These are phyloP conservation scores for Microglena sp. DNA, from an alignment of 139 green algal genomes.

Conservation along the genomic window DNA sequence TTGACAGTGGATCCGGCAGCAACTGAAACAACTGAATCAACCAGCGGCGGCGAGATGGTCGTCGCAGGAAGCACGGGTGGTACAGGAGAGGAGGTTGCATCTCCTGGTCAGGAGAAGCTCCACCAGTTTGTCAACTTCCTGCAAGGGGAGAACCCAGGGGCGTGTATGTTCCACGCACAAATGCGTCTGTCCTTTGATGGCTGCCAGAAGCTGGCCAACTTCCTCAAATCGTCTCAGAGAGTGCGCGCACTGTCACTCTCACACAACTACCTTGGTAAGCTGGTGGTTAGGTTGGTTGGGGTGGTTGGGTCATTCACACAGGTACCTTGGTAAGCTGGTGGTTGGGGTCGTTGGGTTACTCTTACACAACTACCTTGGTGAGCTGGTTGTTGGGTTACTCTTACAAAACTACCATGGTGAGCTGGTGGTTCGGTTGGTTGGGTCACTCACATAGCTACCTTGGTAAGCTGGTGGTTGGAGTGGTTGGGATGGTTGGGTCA, in stretches of 20 bases:
- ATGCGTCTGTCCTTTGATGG: conserved; percentile 42
- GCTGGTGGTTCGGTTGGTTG: background rate
- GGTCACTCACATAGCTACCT: conserved; percentile 41
- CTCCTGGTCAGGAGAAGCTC: conserved; percentile 19
- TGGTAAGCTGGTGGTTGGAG: conserved; percentile 12
- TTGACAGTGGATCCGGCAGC: too few relatives aligned
- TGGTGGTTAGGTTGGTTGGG: too few relatives aligned
- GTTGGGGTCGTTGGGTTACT: background rate
- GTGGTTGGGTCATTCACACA: too few relatives aligned
- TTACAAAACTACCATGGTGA: too few relatives aligned
- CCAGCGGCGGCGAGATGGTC: too few relatives aligned
- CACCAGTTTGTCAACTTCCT: conserved; percentile 37
- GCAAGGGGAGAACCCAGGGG: conserved; percentile 20
- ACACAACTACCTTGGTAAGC: conserved; percentile 36
- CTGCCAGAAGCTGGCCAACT: conserved; percentile 33
- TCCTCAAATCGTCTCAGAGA: conserved; percentile 18
- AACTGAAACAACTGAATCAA: too few relatives aligned
- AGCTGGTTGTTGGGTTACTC: too few relatives aligned
- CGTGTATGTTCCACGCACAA: conserved; percentile 42
- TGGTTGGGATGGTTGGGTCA: too few relatives aligned
- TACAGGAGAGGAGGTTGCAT: too few relatives aligned
- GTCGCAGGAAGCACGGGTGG: too few relatives aligned
- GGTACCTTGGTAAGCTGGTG: background rate
- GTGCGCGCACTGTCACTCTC: conserved; percentile 38
- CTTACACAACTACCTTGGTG: too few relatives aligned